Evolutionary conservation across 139 green algal species (phyloP).

Genomic region (Astrephomene gubernaculifera): DNA sequence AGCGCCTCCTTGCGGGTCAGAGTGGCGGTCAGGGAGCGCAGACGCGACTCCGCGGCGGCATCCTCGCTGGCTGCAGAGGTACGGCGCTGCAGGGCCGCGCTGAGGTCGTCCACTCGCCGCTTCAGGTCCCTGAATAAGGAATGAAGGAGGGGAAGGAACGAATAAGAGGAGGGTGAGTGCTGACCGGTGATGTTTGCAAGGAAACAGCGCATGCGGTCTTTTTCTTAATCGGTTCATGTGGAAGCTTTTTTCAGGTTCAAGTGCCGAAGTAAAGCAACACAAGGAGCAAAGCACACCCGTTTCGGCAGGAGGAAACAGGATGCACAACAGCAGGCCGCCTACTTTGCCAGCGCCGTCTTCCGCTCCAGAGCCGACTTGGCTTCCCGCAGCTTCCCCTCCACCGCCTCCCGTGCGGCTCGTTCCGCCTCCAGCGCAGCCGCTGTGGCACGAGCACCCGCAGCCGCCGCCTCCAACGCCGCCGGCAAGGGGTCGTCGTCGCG

Average conservation of each 20-base stretch:
- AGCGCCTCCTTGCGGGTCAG: conserved; percentile 61
- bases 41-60: conserved; percentile 2
- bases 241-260: too few relatives aligned
- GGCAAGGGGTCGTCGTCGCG: conserved; percentile 6
- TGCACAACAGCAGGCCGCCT: too few relatives aligned
- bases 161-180: too few relatives aligned
- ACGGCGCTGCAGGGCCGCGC: conserved; percentile 19
- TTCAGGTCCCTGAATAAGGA: conserved; percentile 52
- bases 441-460: conserved; percentile 24
- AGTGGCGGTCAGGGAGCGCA: conserved; percentile 35
- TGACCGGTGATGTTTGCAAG: too few relatives aligned
- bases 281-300: too few relatives aligned
- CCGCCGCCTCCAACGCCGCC: conserved; percentile 32
- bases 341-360: conserved; percentile 61
- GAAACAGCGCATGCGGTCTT: too few relatives aligned
- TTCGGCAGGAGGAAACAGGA: too few relatives aligned
- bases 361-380: conserved; percentile 42
- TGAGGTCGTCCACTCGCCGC: conserved; percentile 46
- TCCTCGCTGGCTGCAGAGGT: not conserved
- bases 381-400: conserved; percentile 57
- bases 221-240: too few relatives aligned
- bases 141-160: too few relatives aligned
- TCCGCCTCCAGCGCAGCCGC: conserved; percentile 49
- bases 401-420: conserved; percentile 24
- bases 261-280: too few relatives aligned